Base-by-base conservation (phyloP, 2,329 filamentous ascomycete species). In the Aotearoamyces nothofagi region DNA sequence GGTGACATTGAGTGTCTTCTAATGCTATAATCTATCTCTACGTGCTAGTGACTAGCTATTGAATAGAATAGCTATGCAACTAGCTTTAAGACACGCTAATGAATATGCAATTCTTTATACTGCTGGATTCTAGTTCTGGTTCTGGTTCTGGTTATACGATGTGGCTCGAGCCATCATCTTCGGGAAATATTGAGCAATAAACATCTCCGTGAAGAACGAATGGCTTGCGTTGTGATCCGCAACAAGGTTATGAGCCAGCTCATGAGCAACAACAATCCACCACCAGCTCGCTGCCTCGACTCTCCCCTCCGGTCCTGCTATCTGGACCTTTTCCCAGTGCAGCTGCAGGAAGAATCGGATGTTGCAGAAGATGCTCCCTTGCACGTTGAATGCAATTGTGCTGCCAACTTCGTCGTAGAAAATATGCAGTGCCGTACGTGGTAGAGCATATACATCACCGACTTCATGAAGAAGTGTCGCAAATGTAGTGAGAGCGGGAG, bases 191-290 rank as follows among this genome's bases (percentile, higher is more conserved):
- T 80, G 68, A 35, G 78, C 69, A 30, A 83, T 72, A 43, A 87
- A 80, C 10, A 75, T 76, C 55, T 87, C 79, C 57, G 77, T 87
- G 47, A 90, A 92, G 48, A 76, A 92, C 44, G 75, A 80, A 53
- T 92, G 83, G 30, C 78, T 68, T 10, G 78, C 62, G 45, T 77
- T 78, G 52, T 96, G 87, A 37, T 72, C 66, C 20, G 58, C 56
- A 6, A 93, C 82, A 31, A 98, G 57, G 50, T 98, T 98, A 55
- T 98, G 90, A 33, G 90, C 86, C 51, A 98, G 57, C 56, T 98
- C 92, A 50, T 98, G 90, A 37, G 84, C 92, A 36, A 94, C 52
- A n/a, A 90, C 84, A 38, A 93, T 79, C 70, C 79, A 94, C 87
- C 87, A 96, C 61, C 86, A 92, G 1, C 78, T 69, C 33, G 72